phyloP scores from a whole-genome alignment of 805 yeast species.

The Novakomyces olei region DNA sequence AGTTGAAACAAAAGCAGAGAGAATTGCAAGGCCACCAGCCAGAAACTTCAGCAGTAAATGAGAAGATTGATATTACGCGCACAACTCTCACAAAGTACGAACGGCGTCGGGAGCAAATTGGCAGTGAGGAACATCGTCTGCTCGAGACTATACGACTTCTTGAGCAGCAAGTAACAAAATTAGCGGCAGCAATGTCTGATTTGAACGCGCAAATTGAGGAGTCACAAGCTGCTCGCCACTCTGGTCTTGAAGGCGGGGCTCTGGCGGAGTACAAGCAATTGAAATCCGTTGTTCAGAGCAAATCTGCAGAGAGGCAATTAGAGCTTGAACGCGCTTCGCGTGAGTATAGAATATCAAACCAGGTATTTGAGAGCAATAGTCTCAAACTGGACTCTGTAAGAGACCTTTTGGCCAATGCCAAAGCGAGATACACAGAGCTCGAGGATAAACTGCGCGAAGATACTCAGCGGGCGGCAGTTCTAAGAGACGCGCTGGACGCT shows the following conservation, averaged over 20 bases:
- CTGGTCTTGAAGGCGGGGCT: too few species aligned
- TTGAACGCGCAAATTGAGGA: too few species aligned
- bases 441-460: too few species aligned
- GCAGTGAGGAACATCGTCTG: too few species aligned
- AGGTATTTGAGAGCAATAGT: conserved; percentile 8
- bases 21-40: conserved; percentile 22
- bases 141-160: too few species aligned
- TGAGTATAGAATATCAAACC: conserved; percentile 12
- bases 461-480: conserved; percentile 12
- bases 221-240: too few species aligned
- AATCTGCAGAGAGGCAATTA: conserved; percentile 12
- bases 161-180: too few species aligned
- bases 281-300: conserved; percentile 25
- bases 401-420: too few species aligned
- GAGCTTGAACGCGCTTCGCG: conserved; percentile 10
- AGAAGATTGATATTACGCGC: conserved; percentile 28
- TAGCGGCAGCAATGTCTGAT: too few species aligned
- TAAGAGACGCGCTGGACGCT: conserved; percentile 10
- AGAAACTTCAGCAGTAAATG: conserved; percentile 38
- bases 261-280: conserved; percentile 35
- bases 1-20: conserved; percentile 19
- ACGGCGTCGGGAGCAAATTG: too few species aligned
- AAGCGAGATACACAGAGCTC: too few species aligned
- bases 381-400: conserved; percentile 8
- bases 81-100: conserved; percentile 26